Evolutionary conservation across 352 stramenopile species (phyloP), one percentile per base, ranked within the genome.

Genomic region (Phytopythium aichiense): DNA sequence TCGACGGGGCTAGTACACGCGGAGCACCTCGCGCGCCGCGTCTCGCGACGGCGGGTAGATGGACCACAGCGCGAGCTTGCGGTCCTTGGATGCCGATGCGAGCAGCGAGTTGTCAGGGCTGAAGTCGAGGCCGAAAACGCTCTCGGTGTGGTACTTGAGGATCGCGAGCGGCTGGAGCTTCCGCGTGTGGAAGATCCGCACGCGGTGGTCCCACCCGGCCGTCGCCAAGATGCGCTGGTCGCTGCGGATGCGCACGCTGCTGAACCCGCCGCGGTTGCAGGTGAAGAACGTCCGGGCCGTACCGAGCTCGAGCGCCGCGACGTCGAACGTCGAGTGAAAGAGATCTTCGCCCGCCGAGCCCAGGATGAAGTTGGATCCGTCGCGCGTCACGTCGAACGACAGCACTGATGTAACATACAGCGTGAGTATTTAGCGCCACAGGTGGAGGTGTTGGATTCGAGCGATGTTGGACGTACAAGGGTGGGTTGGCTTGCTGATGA

Each of bases 151-250:
- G 67, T 89, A 86, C 65, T 89, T 92, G 43, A 94, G 80, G 30
- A 90, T 85, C 18, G 80, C 86, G 16, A 94, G 73, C 16, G 79
- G 81, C 63, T 91, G 86, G 49, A 88, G 71, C 61, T 80, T 92
- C n/a, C 78, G 76, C 40, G 74, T 60, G 55, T 92, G 81, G 64
- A 94, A 94, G 37, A 94, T 55, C 23, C 86, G 81, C 18, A 87
- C 73, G 38, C 78, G 68, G 69, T 92, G 76, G 57, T 94, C 86
- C 83, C 86, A 92, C 1, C 86, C 86, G 37, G 79, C 84, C 11
- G 81, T 90, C 18, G 81, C 86, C 64, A 93, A 86, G 60, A 94
- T 87, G 51, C 86, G 83, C 61, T 91, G 72, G 64, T 94, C 86
- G 2, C 50, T 49, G 7, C 86, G 80, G 64, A 91, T 86, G 42